phyloP scores from a whole-genome alignment of 192 early-diverging fungal species.

The Gonapodya sp. region DNA sequence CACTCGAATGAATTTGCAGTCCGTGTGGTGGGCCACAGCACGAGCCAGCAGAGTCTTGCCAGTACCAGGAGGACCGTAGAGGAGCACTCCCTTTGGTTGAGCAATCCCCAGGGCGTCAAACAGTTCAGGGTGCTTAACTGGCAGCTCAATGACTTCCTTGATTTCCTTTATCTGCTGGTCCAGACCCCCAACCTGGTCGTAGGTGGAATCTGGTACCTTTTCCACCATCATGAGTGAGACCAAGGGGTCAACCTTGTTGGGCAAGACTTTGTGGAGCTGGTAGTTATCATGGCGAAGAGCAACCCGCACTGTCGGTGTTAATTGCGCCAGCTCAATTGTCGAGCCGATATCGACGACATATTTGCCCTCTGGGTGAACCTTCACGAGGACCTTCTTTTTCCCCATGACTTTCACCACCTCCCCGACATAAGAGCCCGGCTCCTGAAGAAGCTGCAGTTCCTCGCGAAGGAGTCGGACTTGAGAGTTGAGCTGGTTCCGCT shows the following conservation, averaged over 20 bases:
- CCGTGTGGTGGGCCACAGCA: conserved; percentile 87
- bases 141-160: conserved; percentile 99
- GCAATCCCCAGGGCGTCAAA: conserved; percentile 97
- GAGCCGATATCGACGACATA: conserved; percentile 93
- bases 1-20: conserved; percentile 84
- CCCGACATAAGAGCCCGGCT: conserved; percentile 89
- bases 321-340: conserved; percentile 79
- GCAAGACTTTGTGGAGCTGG: conserved; percentile 86
- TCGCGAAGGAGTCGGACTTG: conserved; percentile 94
- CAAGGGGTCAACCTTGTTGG: conserved; percentile 97
- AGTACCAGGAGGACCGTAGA: conserved; percentile 84
- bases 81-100: conserved; percentile 95
- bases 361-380: conserved; percentile 95
- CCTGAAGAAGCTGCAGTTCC: conserved; percentile 92
- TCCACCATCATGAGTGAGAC: conserved; percentile 99
- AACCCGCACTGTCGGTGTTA: conserved; percentile 87
- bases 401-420: conserved; percentile 99
- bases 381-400: conserved; percentile 87
- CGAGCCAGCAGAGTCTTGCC: conserved; percentile 82
- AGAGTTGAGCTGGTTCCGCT: conserved; percentile 93
- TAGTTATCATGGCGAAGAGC: conserved; percentile 87
- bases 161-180: conserved; percentile 99
- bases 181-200: conserved; percentile 98
- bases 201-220: conserved; percentile 98
- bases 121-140: conserved; percentile 97